A percentile compares a stretch with the other conserved stretches of the same genome.
Conservation (phyloP, 2,329 filamentous ascomycete genomes). For the Trichophyton mentagrophytes region DNA sequence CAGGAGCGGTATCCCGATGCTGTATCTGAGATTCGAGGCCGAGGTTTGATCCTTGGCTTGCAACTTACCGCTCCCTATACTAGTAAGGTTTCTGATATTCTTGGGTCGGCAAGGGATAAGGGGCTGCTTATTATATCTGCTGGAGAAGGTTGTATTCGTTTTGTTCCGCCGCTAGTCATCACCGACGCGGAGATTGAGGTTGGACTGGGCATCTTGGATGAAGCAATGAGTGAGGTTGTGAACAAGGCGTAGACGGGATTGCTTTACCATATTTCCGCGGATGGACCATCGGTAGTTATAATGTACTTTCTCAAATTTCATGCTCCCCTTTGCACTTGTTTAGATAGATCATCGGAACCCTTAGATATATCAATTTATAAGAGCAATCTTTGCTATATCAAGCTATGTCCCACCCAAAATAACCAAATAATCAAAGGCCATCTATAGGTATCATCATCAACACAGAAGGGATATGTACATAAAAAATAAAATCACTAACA, state of each 20-base stretch:
- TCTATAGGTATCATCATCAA: not conserved
- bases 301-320: not conserved
- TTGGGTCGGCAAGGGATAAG: conserved; percentile 75
- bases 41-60: conserved; percentile 72
- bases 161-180: conserved; percentile 78
- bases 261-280: not conserved
- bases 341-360: not conserved
- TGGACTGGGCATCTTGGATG: conserved; percentile 62
- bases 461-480: not conserved
- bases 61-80: conserved; percentile 62
- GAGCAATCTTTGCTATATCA: not conserved
- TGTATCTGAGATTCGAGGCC: conserved; percentile 66
- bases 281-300: not conserved
- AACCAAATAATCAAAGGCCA: not conserved
- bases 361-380: not conserved
- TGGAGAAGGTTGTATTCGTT: conserved; percentile 80
- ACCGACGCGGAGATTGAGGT: conserved; percentile 66
- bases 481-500: not conserved
- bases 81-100: conserved; percentile 42
- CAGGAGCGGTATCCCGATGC: conserved; percentile 54
- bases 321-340: not conserved
- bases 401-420: not conserved
- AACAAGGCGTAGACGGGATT: not conserved
- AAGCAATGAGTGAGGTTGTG: conserved; percentile 39
- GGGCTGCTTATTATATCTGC: conserved; percentile 85